Percentiles rank a stretch among this genome's conserved stretches.
Conservation (phyloP, 2,329 filamentous ascomycete genomes). For the Reticulascus tulasneorum region DNA sequence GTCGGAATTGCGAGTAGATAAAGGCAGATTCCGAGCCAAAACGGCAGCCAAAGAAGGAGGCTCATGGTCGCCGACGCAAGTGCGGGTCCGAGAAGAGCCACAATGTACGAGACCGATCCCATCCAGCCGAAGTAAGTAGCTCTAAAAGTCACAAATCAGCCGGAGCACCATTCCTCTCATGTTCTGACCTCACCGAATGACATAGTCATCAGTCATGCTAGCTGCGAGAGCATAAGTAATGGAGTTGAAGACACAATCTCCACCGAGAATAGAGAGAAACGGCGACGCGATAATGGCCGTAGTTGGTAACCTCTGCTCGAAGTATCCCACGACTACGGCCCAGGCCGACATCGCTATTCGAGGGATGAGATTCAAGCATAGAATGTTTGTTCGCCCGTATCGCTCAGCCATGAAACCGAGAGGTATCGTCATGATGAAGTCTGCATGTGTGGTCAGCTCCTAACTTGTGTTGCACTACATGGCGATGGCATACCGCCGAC, state of each 20-base stretch:
- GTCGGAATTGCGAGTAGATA: slow-evolving; percentile 28
- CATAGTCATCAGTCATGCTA: slow-evolving; percentile 37
- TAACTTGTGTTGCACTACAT: too few relatives aligned
- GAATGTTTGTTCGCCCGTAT: slow-evolving; percentile 33
- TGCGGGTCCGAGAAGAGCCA: slow-evolving; percentile 41
- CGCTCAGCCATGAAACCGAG: slow-evolving; percentile 41
- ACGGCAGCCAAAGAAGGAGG: slow-evolving; percentile 37
- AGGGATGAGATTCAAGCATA: slow-evolving; percentile 41
- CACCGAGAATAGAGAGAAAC: slow-evolving; percentile 40
- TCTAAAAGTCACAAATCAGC: slow-evolving; percentile 20
- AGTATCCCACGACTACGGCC: slow-evolving; percentile 34
- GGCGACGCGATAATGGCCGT: slow-evolving; percentile 36
- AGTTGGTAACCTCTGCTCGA: slow-evolving; percentile 30
- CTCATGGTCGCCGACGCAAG: slow-evolving; percentile 43
- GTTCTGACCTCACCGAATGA: slow-evolving; percentile 23
- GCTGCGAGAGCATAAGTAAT: slow-evolving; percentile 43
- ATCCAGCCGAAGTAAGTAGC: slow-evolving; percentile 49
- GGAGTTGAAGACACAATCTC: slow-evolving; percentile 48
- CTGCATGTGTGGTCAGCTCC: slow-evolving; percentile 22
- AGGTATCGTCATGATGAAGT: slow-evolving; percentile 46
- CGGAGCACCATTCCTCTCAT: neutral
- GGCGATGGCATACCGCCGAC: slow-evolving; percentile 33
- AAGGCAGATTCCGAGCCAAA: slow-evolving; percentile 33
- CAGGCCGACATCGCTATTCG: slow-evolving; percentile 35
- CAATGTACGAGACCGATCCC: slow-evolving; percentile 43